Evolutionary conservation across 768 basidiomycete genomes (phyloP).

Genomic region (Epithele typhae): DNA sequence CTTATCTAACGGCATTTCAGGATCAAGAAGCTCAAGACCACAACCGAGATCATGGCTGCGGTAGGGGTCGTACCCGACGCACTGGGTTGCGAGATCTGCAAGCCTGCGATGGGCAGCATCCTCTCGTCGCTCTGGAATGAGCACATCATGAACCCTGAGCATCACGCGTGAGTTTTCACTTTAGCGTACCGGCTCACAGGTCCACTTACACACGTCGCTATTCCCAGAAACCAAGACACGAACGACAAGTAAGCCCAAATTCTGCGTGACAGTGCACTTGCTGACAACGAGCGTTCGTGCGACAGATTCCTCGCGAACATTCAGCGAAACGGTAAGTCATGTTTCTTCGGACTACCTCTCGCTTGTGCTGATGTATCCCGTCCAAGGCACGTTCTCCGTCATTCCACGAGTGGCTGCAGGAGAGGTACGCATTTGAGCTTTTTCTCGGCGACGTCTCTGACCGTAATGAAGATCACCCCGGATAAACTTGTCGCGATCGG

Average conservation of each 20-base stretch:
- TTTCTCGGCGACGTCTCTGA: not conserved
- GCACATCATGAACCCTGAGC: conserved; percentile 54
- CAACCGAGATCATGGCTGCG: conserved; percentile 46
- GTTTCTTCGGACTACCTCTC: not conserved
- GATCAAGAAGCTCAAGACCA: conserved; percentile 56
- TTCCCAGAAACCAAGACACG: conserved; percentile 54
- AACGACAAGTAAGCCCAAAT: conserved; percentile 44
- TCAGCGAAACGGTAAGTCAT: conserved; percentile 52
- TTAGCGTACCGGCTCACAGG: not conserved
- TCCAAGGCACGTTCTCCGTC: conserved; percentile 57
- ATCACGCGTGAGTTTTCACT: conserved; percentile 38
- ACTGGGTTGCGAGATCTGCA: conserved; percentile 71
- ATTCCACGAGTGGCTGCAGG: conserved; percentile 70
- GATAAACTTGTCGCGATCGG: conserved; percentile 63
- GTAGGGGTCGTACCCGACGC: conserved; percentile 44
- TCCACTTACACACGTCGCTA: not conserved
- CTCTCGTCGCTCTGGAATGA: conserved; percentile 57
- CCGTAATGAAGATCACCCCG: conserved; percentile 41
- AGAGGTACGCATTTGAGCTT: conserved; percentile 44
- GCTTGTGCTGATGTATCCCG: not conserved
- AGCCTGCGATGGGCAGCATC: conserved; percentile 57
- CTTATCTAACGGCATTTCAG: conserved; percentile 24
- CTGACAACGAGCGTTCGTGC: not conserved
- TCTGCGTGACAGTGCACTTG: not conserved
- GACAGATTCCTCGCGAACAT: conserved; percentile 62